Conservation (phyloP, 371 early-diverging fungal species). For the Apophysomyces trapeziformis region DNA sequence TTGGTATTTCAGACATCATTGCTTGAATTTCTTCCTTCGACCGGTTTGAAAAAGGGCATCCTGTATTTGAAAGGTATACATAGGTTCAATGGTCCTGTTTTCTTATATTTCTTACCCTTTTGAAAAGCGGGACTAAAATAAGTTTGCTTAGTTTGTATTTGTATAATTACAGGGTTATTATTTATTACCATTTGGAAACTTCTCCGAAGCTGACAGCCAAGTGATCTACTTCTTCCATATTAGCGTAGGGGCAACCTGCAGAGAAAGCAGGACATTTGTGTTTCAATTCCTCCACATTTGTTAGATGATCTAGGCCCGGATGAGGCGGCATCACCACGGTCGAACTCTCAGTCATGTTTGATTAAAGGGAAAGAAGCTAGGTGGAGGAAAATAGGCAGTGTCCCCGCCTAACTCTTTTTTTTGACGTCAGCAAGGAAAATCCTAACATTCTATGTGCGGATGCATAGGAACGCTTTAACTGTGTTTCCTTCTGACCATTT, state of each 20-base stretch:
- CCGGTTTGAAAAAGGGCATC: constrained; percentile 53
- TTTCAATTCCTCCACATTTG: constrained; percentile 42
- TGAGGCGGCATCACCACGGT: constrained; percentile 32
- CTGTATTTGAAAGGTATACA: constrained; percentile 16
- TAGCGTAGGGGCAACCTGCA: constrained; percentile 54
- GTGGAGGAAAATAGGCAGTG: neutral
- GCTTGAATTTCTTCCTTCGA: constrained; percentile 38
- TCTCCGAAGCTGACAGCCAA: constrained; percentile 40
- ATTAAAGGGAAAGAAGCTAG: neutral
- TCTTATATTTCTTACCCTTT: constrained; percentile 33
- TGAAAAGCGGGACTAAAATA: constrained; percentile 49
- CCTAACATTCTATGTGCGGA: no score
- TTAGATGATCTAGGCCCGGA: constrained; percentile 44
- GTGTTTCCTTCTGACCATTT: no score
- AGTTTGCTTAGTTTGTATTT: neutral
- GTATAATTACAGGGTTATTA: neutral
- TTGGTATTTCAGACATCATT: constrained; percentile 41
- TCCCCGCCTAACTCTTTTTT: neutral
- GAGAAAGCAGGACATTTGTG: constrained; percentile 55
- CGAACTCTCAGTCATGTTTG: constrained; percentile 10
- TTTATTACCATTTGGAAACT: constrained; percentile 47
- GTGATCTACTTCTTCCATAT: constrained; percentile 36
- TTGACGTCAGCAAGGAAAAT: no score
- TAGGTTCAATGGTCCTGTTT: neutral
- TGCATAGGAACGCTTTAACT: no score